Conservation (phyloP, 2,329 filamentous ascomycete genomes). For the Zarea fungicola region DNA sequence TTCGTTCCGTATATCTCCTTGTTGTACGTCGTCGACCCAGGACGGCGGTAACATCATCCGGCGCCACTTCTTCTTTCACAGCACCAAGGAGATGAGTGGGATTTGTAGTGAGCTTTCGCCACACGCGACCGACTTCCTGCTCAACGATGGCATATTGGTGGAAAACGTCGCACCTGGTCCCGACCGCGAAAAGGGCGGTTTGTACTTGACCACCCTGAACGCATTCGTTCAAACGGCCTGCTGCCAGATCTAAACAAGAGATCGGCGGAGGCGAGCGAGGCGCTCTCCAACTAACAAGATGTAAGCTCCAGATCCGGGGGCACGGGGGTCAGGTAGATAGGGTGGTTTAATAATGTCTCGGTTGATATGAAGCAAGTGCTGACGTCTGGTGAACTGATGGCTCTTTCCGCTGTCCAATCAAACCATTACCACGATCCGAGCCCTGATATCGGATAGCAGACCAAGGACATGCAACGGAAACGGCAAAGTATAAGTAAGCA, state of each 20-base stretch:
- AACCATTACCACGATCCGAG: conserved; percentile 22
- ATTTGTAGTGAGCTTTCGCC: conserved; percentile 26
- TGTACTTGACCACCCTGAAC: conserved; percentile 31
- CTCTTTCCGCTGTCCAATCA: conserved; percentile 22
- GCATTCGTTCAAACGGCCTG: conserved; percentile 29
- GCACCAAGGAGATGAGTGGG: conserved; percentile 20
- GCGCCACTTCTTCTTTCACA: conserved; percentile 21
- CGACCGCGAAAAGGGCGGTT: conserved; percentile 18
- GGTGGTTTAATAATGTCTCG: background rate
- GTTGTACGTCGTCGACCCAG: conserved; percentile 13
- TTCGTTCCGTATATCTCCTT: conserved; percentile 23
- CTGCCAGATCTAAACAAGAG: conserved; percentile 19
- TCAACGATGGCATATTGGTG: conserved; percentile 27
- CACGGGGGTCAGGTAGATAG: too few species aligned
- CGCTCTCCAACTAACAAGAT: conserved; percentile 18
- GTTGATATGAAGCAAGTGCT: background rate
- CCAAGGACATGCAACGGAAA: conserved; percentile 13
- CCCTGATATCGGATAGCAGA: conserved; percentile 20
- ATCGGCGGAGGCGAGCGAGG: conserved; percentile 17
- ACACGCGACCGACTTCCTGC: conserved; percentile 24
- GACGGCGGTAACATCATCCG: conserved; percentile 12
- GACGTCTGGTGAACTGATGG: conserved; percentile 17
- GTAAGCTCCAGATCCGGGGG: too few species aligned
- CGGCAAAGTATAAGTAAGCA: background rate
- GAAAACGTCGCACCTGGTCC: conserved; percentile 25